A percentile compares a stretch with the other conserved stretches of the same genome.
These are phyloP conservation scores for Linnemannia hyalina DNA, from an alignment of 192 early-diverging fungal genomes.

Conservation along the genomic window DNA sequence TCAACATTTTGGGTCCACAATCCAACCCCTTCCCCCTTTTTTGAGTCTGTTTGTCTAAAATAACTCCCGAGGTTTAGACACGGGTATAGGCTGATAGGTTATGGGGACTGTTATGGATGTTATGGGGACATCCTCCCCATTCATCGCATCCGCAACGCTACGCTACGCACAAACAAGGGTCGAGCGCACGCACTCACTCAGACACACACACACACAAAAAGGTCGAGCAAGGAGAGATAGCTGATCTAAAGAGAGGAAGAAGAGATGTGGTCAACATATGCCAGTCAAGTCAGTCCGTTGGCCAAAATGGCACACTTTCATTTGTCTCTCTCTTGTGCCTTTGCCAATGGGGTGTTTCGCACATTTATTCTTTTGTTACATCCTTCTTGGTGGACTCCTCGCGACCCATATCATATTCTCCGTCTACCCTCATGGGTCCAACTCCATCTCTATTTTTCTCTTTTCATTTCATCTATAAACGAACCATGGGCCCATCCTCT, in stretches of 20 bases:
- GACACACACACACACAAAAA: neutral
- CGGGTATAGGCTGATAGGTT: slow-evolving; percentile 10
- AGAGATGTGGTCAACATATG: slow-evolving; percentile 14
- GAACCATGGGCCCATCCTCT: neutral
- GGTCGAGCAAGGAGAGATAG: neutral
- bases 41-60: neutral
- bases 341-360: too few species aligned
- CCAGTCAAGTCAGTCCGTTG: neutral
- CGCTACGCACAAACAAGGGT: neutral
- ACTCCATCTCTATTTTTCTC: neutral
- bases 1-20: too few species aligned
- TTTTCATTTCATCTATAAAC: neutral
- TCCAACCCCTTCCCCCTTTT: neutral
- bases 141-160: neutral
- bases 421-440: neutral
- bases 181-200: neutral
- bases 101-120: neutral
- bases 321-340: too few species aligned
- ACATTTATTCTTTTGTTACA: neutral
- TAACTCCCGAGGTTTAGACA: slow-evolving; percentile 1
- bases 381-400: neutral
- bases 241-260: neutral
- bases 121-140: neutral
- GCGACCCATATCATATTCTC: too few species aligned
- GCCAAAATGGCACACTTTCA: too few species aligned